These are phyloP conservation scores for Debaryomyces tyrocola DNA, from an alignment of 805 yeast species.

Conservation along the genomic window DNA sequence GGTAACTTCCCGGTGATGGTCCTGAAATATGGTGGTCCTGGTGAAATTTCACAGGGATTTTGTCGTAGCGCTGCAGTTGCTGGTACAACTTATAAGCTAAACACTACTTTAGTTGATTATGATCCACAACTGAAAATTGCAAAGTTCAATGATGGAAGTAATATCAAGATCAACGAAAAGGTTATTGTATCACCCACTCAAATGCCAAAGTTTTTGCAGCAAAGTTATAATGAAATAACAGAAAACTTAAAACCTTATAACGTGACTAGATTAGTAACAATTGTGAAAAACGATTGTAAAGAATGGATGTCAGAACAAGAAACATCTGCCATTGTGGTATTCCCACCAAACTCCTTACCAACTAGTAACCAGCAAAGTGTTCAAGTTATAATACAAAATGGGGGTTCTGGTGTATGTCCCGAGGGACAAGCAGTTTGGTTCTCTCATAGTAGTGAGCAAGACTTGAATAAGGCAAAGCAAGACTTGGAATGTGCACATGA, in stretches of 20 bases:
- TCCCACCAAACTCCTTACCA: slow-evolving; percentile 82
- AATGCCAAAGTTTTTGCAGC: slow-evolving; percentile 40
- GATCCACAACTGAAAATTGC: slow-evolving; percentile 71
- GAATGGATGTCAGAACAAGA: slow-evolving; percentile 92
- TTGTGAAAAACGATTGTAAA: slow-evolving; percentile 81
- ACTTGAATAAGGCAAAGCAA: slow-evolving; percentile 63
- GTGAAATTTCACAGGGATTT: slow-evolving; percentile 94
- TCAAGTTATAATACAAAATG: slow-evolving; percentile 84
- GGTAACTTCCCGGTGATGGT: slow-evolving; percentile 92
- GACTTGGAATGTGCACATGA: slow-evolving; percentile 80
- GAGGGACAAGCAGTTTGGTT: slow-evolving; percentile 89
- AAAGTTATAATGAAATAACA: slow-evolving; percentile 43
- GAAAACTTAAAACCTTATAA: slow-evolving; percentile 47
- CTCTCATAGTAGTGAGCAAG: slow-evolving; percentile 70
- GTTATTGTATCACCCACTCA: slow-evolving; percentile 75
- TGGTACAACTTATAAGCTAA: slow-evolving; percentile 88
- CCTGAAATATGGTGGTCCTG: slow-evolving; percentile 93
- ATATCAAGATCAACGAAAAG: slow-evolving; percentile 75
- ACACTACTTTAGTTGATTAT: slow-evolving; percentile 61
- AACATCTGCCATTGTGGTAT: slow-evolving; percentile 82
- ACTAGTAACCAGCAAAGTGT: slow-evolving; percentile 69
- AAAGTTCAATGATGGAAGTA: slow-evolving; percentile 70
- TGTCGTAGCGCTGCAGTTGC: slow-evolving; percentile 98
- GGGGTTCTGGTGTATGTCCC: slow-evolving; percentile 86
- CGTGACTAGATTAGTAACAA: slow-evolving; percentile 73